phyloP scores from a whole-genome alignment of 805 yeast genomes.

The Ogataea philodendri region DNA sequence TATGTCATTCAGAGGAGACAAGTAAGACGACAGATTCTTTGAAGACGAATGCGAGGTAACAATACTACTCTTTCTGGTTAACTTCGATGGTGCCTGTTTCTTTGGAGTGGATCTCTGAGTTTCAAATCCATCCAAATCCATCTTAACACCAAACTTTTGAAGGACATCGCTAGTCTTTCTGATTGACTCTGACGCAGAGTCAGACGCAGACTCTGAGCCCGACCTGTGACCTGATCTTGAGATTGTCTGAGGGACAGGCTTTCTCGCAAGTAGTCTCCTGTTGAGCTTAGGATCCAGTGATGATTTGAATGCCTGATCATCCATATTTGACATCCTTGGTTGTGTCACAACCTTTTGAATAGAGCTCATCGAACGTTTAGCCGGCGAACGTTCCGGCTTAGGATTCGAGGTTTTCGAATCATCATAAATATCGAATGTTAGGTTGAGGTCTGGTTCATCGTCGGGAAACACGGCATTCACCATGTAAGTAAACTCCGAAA shows the following conservation, averaged over 20 bases:
- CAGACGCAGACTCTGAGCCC: too few relatives aligned
- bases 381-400: too few relatives aligned
- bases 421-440: slow-evolving; percentile 3
- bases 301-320: slow-evolving; percentile 7
- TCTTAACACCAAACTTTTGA: slow-evolving; percentile 30
- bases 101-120: background rate
- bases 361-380: too few relatives aligned
- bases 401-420: too few relatives aligned
- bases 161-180: slow-evolving; percentile 26
- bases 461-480: slow-evolving; percentile 33
- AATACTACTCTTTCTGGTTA: slow-evolving; percentile 1
- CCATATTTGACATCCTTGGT: too few relatives aligned
- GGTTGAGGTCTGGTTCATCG: slow-evolving; percentile 1
- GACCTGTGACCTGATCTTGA: too few relatives aligned
- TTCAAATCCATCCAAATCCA: slow-evolving; percentile 25
- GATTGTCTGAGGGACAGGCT: too few relatives aligned
- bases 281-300: slow-evolving; percentile 28
- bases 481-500: slow-evolving; percentile 31
- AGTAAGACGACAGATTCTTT: slow-evolving; percentile 27
- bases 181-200: background rate
- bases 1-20: slow-evolving; percentile 17
- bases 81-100: background rate
- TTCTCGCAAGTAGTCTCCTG: background rate
- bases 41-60: slow-evolving; percentile 24
- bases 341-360: too few relatives aligned